These are phyloP conservation scores for Xylaria bambusicola DNA, from an alignment of 495 filamentous ascomycete species.

Conservation along the genomic window DNA sequence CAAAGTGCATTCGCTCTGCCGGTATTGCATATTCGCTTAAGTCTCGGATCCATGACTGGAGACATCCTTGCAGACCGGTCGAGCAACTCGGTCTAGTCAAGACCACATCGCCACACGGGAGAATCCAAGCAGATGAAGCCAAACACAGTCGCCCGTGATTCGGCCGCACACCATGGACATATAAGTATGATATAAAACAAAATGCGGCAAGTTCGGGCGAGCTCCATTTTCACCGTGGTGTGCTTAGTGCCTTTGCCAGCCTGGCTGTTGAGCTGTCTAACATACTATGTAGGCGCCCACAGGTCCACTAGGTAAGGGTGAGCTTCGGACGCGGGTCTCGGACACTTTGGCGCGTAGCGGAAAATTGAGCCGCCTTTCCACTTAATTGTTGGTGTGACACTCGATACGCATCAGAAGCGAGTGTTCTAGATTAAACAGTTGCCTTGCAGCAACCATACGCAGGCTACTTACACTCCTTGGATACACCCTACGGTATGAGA, in stretches of 20 bases:
- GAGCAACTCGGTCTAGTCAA: neutral
- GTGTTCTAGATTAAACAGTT: constrained; percentile 9
- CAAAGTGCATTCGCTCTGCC: constrained; percentile 7
- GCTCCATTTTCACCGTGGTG: neutral
- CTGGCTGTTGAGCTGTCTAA: neutral
- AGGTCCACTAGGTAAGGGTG: too few relatives aligned
- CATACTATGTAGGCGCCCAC: neutral
- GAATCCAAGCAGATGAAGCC: constrained; percentile 15
- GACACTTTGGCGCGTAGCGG: neutral
- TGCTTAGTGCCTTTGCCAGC: neutral
- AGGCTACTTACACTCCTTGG: neutral
- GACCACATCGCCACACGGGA: constrained; percentile 7
- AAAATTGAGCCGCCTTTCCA: constrained; percentile 18
- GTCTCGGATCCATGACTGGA: neutral
- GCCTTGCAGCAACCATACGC: constrained; percentile 10
- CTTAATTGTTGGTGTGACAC: constrained; percentile 1
- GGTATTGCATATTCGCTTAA: constrained; percentile 16
- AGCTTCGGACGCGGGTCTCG: constrained; percentile 1
- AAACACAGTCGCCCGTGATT: neutral
- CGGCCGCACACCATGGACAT: neutral
- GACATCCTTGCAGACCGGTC: constrained; percentile 16
- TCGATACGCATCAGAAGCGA: constrained; percentile 2
- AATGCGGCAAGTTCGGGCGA: neutral
- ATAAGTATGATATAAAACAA: too few relatives aligned
- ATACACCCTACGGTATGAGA: neutral